phyloP scores from a whole-genome alignment of 2,329 filamentous ascomycete genomes.

The Aureobasidium lini region DNA sequence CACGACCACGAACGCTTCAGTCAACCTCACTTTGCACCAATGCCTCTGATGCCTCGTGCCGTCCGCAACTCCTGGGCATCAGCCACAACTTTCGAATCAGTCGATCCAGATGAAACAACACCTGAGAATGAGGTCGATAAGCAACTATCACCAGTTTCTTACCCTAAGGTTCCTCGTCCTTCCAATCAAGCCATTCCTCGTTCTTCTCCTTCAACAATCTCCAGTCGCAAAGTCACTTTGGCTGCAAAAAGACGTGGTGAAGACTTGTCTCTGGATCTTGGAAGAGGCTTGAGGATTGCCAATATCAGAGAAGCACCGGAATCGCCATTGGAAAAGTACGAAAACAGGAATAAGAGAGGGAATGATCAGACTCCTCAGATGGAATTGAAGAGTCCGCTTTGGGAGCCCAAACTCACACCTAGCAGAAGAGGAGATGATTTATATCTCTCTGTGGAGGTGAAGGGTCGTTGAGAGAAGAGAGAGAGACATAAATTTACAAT shows the following conservation, averaged over 20 bases:
- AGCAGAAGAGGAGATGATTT: slow-evolving; percentile 59
- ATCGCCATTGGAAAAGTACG: slow-evolving; percentile 26
- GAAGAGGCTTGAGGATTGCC: slow-evolving; percentile 11
- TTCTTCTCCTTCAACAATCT: slow-evolving; percentile 18
- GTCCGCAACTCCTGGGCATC: slow-evolving; percentile 17
- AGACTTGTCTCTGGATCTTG: background rate
- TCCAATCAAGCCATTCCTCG: slow-evolving; percentile 40
- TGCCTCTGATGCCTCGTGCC: background rate
- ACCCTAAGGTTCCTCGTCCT: slow-evolving; percentile 42
- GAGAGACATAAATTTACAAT: slow-evolving; percentile 15
- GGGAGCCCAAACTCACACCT: slow-evolving; percentile 60
- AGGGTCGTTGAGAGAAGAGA: slow-evolving; percentile 18
- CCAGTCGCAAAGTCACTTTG: background rate
- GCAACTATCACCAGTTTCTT: slow-evolving; percentile 37
- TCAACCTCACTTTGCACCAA: background rate
- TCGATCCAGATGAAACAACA: slow-evolving; percentile 38
- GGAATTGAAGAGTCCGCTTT: slow-evolving; percentile 39
- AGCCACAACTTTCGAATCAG: slow-evolving; percentile 41
- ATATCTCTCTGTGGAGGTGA: slow-evolving; percentile 36
- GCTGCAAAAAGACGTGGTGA: background rate
- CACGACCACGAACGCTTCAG: slow-evolving; percentile 4
- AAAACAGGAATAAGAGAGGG: slow-evolving; percentile 12
- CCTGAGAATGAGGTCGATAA: slow-evolving; percentile 38
- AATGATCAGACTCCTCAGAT: slow-evolving; percentile 5
- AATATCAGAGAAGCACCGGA: slow-evolving; percentile 17